phyloP scores from a whole-genome alignment of 2,329 filamentous ascomycete species.

The Trematosphaeria pertusa region DNA sequence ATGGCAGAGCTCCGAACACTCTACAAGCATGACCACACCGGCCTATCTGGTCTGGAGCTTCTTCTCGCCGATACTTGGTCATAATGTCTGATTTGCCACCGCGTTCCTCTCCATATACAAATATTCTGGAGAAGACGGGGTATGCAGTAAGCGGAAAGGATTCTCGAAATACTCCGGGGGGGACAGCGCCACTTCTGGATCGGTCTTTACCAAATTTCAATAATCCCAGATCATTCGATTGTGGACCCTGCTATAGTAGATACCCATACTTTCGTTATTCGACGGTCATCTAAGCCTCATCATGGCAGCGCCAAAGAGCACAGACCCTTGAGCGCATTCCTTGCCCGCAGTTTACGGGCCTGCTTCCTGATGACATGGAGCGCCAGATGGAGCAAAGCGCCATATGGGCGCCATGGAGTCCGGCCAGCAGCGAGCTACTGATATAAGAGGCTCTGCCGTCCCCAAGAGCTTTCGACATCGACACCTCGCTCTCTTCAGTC shows the following conservation, averaged over 20 bases:
- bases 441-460: slow-evolving; percentile 40
- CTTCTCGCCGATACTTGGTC: slow-evolving; percentile 13
- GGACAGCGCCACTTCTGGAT: slow-evolving; percentile 25
- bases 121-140: background rate
- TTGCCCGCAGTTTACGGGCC: slow-evolving; percentile 42
- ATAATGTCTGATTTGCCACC: slow-evolving; percentile 9
- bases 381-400: slow-evolving; percentile 14
- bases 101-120: slow-evolving; percentile 2
- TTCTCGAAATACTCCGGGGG: slow-evolving; percentile 15
- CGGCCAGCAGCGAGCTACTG: slow-evolving; percentile 5
- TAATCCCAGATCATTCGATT: slow-evolving; percentile 28
- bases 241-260: slow-evolving; percentile 31
- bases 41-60: slow-evolving; percentile 3
- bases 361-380: slow-evolving; percentile 41
- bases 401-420: slow-evolving; percentile 8
- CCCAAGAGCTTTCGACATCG: slow-evolving; percentile 21
- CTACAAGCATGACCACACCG: slow-evolving; percentile 13
- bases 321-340: slow-evolving; percentile 35
- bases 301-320: slow-evolving; percentile 32
- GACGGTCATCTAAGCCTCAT: slow-evolving; percentile 42
- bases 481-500: slow-evolving; percentile 26
- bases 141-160: slow-evolving; percentile 8
- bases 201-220: slow-evolving; percentile 20
- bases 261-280: slow-evolving; percentile 27
- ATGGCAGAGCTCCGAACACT: slow-evolving; percentile 16